A percentile compares a stretch with the other conserved stretches of the same genome.
Evolutionary conservation across 139 green algal genomes (phyloP).

Genomic region (Auxenochlorella protothecoides): DNA sequence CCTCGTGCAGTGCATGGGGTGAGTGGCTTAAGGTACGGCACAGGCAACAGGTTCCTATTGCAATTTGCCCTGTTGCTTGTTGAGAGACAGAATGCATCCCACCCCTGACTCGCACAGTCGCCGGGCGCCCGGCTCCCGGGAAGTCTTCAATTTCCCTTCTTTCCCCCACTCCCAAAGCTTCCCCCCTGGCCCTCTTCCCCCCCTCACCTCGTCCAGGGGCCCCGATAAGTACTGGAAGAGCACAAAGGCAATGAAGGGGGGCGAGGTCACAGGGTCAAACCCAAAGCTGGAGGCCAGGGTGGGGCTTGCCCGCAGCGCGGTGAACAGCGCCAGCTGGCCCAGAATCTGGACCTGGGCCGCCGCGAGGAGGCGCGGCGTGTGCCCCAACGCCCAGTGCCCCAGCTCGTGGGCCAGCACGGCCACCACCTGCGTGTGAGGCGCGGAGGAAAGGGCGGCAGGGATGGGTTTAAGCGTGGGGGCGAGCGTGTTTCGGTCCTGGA

Average conservation of each 20-base stretch:
- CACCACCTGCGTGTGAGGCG: constrained; percentile 62
- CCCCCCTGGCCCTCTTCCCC: not conserved
- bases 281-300: constrained; percentile 67
- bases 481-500: constrained; percentile 7
- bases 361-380: constrained; percentile 63
- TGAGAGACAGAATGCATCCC: too few relatives aligned
- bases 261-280: constrained; percentile 43
- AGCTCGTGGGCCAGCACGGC: constrained; percentile 85
- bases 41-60: too few relatives aligned
- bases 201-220: constrained; percentile 61
- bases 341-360: constrained; percentile 44
- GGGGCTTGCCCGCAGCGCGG: constrained; percentile 31
- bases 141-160: too few relatives aligned
- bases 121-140: too few relatives aligned
- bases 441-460: too few relatives aligned
- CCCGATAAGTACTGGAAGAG: constrained; percentile 67
- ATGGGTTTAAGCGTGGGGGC: too few relatives aligned
- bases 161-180: too few relatives aligned
- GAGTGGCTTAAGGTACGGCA: too few relatives aligned
- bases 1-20: too few relatives aligned
- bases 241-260: constrained; percentile 68
- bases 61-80: too few relatives aligned
- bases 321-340: constrained; percentile 62
- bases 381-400: constrained; percentile 75
- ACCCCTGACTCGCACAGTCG: too few relatives aligned